These are phyloP conservation scores for Morella rubra DNA, from an alignment of 306 rosid genomes.

Conservation along the genomic window DNA sequence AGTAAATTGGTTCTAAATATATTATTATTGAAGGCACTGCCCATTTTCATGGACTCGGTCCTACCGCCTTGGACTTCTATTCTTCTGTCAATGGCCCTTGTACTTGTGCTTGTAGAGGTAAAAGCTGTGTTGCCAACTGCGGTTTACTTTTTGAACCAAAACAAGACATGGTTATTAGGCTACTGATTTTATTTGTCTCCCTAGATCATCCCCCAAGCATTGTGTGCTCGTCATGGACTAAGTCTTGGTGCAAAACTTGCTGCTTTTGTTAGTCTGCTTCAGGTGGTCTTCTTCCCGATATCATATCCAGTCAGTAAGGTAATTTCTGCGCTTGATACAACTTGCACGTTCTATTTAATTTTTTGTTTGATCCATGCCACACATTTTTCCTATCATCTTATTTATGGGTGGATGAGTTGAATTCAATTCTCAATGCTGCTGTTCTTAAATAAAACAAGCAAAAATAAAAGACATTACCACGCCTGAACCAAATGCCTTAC, in stretches of 20 bases:
- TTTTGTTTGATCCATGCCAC: too few relatives aligned
- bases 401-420: too few relatives aligned
- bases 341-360: too few relatives aligned
- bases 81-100: constrained; percentile 24
- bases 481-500: too few relatives aligned
- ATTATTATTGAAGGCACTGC: constrained; percentile 34
- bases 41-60: constrained; percentile 26
- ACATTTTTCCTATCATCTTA: too few relatives aligned
- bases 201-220: constrained; percentile 82
- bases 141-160: too few relatives aligned
- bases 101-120: constrained; percentile 18
- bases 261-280: constrained; percentile 52
- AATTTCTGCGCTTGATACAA: not conserved
- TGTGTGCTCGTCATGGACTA: constrained; percentile 62
- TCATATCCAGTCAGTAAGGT: constrained; percentile 85
- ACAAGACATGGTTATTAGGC: too few relatives aligned
- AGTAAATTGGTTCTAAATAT: not conserved
- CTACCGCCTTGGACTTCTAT: constrained; percentile 30
- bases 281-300: constrained; percentile 60
- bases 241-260: constrained; percentile 60
- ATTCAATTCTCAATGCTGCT: too few relatives aligned
- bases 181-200: not conserved
- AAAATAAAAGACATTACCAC: too few relatives aligned
- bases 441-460: too few relatives aligned
- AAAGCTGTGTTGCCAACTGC: not conserved